phyloP scores from a whole-genome alignment of 768 basidiomycete species.

The Galerina marginata region DNA sequence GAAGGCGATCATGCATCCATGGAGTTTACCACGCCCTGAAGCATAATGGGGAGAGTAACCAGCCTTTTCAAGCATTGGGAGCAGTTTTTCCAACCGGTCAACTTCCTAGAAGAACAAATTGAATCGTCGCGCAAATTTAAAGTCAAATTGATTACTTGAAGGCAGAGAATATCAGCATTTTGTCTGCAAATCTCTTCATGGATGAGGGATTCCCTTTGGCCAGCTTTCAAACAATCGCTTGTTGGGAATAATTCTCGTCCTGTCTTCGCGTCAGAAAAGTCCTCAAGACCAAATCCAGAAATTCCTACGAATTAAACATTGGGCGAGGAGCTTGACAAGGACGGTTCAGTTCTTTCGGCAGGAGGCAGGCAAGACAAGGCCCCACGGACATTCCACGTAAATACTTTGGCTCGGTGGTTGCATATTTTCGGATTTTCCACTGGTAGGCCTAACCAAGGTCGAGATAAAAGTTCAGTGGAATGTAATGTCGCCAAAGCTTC shows the following conservation, averaged over 20 bases:
- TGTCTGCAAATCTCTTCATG: slow-evolving; percentile 75
- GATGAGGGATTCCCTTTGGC: slow-evolving; percentile 76
- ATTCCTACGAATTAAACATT: slow-evolving; percentile 75
- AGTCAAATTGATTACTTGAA: slow-evolving; percentile 63
- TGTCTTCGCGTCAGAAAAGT: slow-evolving; percentile 28
- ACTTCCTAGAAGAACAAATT: slow-evolving; percentile 68
- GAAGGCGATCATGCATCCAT: slow-evolving; percentile 87
- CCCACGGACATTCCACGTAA: slow-evolving; percentile 84
- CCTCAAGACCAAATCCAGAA: not conserved
- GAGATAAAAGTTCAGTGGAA: slow-evolving; percentile 28
- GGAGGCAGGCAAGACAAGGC: slow-evolving; percentile 13
- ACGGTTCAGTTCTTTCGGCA: slow-evolving; percentile 17
- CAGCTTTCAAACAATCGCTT: slow-evolving; percentile 83
- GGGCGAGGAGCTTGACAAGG: slow-evolving; percentile 67
- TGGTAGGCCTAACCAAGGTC: slow-evolving; percentile 47
- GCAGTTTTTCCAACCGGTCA: slow-evolving; percentile 75
- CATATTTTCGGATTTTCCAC: slow-evolving; percentile 17
- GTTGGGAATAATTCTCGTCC: slow-evolving; percentile 84
- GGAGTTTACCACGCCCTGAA: slow-evolving; percentile 75
- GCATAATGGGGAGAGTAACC: slow-evolving; percentile 72
- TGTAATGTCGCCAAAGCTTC: slow-evolving; percentile 21
- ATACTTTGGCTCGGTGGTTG: slow-evolving; percentile 51
- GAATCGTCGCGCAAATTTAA: not conserved
- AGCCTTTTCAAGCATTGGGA: slow-evolving; percentile 67
- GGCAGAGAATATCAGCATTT: slow-evolving; percentile 81